phyloP scores from a whole-genome alignment of 768 basidiomycete genomes.

The Russula brevipes region DNA sequence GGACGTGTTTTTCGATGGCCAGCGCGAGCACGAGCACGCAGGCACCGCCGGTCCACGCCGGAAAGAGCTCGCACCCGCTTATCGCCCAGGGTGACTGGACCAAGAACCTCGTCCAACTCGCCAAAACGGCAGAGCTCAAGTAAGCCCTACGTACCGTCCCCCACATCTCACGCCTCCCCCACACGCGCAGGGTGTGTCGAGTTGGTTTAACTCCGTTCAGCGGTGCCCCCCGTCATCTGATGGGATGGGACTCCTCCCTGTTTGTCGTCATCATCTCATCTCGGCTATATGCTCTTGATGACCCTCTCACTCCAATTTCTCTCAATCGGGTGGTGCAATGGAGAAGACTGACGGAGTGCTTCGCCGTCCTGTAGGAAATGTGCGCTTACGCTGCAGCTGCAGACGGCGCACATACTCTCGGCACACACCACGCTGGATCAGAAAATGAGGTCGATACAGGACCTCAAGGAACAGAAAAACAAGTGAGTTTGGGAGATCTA shows the following conservation, averaged over 20 bases:
- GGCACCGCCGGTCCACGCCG: slow-evolving; percentile 20
- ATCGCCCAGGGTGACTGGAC: slow-evolving; percentile 85
- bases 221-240: not conserved
- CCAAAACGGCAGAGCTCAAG: slow-evolving; percentile 87
- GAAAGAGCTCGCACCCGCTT: slow-evolving; percentile 30
- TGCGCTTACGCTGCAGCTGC: slow-evolving; percentile 74
- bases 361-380: slow-evolving; percentile 53
- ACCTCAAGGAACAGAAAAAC: slow-evolving; percentile 79
- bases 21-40: slow-evolving; percentile 22
- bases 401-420: slow-evolving; percentile 82
- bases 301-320: not conserved
- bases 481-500: slow-evolving; percentile 45
- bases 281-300: not conserved
- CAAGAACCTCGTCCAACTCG: slow-evolving; percentile 77
- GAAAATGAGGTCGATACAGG: slow-evolving; percentile 73
- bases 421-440: slow-evolving; percentile 75
- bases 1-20: slow-evolving; percentile 13
- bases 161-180: not conserved
- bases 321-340: not conserved
- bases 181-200: not conserved
- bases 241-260: too few species aligned
- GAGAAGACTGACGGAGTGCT: not conserved
- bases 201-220: not conserved
- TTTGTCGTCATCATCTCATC: not conserved
- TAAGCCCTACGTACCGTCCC: slow-evolving; percentile 36